Base-by-base conservation (phyloP, 2,329 filamentous ascomycete species). In the Colletotrichum navitas region DNA sequence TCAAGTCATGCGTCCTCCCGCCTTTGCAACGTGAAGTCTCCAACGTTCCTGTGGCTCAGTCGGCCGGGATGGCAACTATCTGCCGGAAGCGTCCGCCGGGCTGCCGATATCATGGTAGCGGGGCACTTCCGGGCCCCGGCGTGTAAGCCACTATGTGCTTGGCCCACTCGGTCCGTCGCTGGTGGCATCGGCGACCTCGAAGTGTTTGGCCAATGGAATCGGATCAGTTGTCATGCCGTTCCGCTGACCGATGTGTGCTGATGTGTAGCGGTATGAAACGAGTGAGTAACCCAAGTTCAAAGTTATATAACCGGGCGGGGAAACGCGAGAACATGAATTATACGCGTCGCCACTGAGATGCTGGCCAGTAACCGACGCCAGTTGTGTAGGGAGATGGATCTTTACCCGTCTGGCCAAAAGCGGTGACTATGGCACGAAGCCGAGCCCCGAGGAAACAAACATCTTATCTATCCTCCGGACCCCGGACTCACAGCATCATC, bases 41-140 rank as follows among this genome's bases (percentile, higher is more conserved):
- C n/a, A 52, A 21, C 18, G 26, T 47, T 39, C 47, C 12, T 41
- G 18, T 45, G 41, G 14, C 8, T 51, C 49, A 39, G 41, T 45
- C 51, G 49, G 52, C 47, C 65, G 34, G 59, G 29, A 41, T 54
- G 47, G 52, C 6, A 45, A 41, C 29, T 66, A 49, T 60, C 62
- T 60, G 52, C 52, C 59, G 68, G 61, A 14, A 49, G 16, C n/a
- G 41, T 49, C 21, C 39, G 43, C 29, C 24, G 26, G 63, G 21
- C 36, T 49, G 41, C 12, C 49, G 36, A 34, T 29, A n/a, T 47
- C 39, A 60, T 39, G 43, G 52, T 65, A 59, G 65, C 65, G 69
- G 65, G 60, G 59, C 60, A 64, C 59, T 21, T 39, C 5, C 45
- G 45, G 59, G 65, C 47, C 60, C 69, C 59, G 68, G 65, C 59